Evolutionary conservation across 805 yeast genomes (phyloP).

Genomic region (Candida schatavii): DNA sequence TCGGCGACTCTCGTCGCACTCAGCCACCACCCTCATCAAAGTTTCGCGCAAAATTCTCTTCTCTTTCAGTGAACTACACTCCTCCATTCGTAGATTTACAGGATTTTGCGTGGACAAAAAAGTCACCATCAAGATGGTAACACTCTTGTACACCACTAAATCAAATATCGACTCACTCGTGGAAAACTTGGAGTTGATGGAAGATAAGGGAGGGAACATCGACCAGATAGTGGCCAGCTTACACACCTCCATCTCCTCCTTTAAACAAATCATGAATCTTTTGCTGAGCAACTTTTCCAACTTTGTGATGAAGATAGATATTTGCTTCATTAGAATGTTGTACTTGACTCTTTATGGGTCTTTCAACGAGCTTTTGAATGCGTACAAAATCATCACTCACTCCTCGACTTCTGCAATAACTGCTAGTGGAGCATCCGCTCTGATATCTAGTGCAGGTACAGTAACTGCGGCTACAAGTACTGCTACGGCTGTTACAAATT

Average conservation of each 20-base stretch:
- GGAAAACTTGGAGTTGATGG: conserved; percentile 52
- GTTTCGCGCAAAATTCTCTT: conserved; percentile 61
- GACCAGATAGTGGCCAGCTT: conserved; percentile 30
- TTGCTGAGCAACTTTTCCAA: conserved; percentile 46
- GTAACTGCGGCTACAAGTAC: background rate
- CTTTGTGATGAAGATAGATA: conserved; percentile 57
- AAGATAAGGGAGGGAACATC: conserved; percentile 35
- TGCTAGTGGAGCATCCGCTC: background rate
- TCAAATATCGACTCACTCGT: conserved; percentile 56
- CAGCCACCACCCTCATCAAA: conserved; percentile 28
- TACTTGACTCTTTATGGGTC: conserved; percentile 60
- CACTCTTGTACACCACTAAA: conserved; percentile 50
- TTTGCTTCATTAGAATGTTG: conserved; percentile 62
- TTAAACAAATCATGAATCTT: conserved; percentile 49
- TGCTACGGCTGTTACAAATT: background rate
- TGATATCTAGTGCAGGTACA: background rate
- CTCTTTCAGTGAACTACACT: conserved; percentile 63
- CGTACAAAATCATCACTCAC: conserved; percentile 44
- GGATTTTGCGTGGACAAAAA: conserved; percentile 58
- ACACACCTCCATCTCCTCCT: conserved; percentile 39
- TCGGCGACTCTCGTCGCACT: conserved; percentile 9
- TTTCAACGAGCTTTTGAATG: conserved; percentile 64
- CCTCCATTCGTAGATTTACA: conserved; percentile 53
- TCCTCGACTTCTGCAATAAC: background rate
- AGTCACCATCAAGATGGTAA: conserved; percentile 51